A percentile compares a stretch with the other conserved stretches of the same genome.
These are phyloP conservation scores for Blepharisma stoltei DNA, from an alignment of 73 alveolate genomes.

Conservation along the genomic window DNA sequence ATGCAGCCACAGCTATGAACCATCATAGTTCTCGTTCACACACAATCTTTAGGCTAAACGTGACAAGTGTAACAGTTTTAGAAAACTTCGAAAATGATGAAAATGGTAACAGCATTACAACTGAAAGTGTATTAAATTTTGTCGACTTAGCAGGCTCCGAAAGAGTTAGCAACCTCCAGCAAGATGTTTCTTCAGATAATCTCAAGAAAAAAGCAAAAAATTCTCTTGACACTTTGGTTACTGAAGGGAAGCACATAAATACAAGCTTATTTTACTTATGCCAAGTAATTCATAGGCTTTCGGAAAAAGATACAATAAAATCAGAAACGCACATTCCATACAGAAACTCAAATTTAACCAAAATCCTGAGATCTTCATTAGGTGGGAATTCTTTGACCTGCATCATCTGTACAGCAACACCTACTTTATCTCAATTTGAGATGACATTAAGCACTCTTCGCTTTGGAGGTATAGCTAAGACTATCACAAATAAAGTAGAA, in stretches of 20 bases:
- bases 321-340: constrained; percentile 79
- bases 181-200: background rate
- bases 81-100: constrained; percentile 23
- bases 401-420: constrained; percentile 58
- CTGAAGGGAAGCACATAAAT: constrained; percentile 84
- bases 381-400: constrained; percentile 97
- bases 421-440: constrained; percentile 24
- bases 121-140: constrained; percentile 68
- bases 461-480: constrained; percentile 94
- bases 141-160: constrained; percentile 99
- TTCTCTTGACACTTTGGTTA: constrained; percentile 36
- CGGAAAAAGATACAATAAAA: constrained; percentile 40
- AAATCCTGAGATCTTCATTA: constrained; percentile 87
- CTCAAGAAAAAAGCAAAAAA: background rate
- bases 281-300: constrained; percentile 68
- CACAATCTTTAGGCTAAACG: constrained; percentile 65
- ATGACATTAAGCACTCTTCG: constrained; percentile 71
- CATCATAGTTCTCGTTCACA: constrained; percentile 79
- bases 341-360: constrained; percentile 93
- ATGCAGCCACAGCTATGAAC: constrained; percentile 82
- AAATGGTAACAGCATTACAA: constrained; percentile 28
- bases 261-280: constrained; percentile 77
- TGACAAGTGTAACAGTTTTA: constrained; percentile 35
- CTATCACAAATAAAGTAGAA: constrained; percentile 83
- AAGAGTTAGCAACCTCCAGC: constrained; percentile 49